phyloP scores from a whole-genome alignment of 805 yeast species.

The Ogataea philodendri region DNA sequence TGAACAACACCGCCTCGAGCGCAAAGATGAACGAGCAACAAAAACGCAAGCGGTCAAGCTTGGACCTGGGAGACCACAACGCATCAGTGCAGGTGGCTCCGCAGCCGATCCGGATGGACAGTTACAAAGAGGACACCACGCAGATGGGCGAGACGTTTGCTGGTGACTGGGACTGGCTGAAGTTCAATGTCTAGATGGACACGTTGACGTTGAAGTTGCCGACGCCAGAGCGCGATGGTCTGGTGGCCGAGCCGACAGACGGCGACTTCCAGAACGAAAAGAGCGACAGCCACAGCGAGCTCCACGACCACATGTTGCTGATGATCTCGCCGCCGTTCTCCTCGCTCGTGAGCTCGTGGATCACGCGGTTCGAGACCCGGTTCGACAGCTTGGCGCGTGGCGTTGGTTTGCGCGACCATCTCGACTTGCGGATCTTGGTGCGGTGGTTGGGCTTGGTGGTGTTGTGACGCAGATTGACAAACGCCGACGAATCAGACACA shows the following conservation, averaged over 20 bases:
- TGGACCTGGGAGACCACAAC: constrained; percentile 7
- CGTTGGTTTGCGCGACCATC: constrained; percentile 32
- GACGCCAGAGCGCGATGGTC: constrained; percentile 10
- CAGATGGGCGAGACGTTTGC: constrained; percentile 36
- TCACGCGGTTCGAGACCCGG: constrained; percentile 22
- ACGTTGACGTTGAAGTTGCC: constrained; percentile 21
- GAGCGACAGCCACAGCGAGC: constrained; percentile 20
- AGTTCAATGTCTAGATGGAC: constrained; percentile 30
- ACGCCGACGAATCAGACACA: constrained; percentile 35
- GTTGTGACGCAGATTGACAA: constrained; percentile 19
- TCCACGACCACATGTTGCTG: constrained; percentile 20
- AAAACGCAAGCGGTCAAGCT: constrained; percentile 12
- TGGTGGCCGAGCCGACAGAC: constrained; percentile 5
- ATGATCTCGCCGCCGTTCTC: constrained; percentile 20
- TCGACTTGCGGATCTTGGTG: constrained; percentile 33
- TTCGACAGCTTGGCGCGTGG: constrained; percentile 27
- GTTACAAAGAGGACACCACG: constrained; percentile 22
- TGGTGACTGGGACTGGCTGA: constrained; percentile 39
- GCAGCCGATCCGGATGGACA: constrained; percentile 4
- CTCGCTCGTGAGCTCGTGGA: constrained; percentile 25
- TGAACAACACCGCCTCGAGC: constrained; percentile 17
- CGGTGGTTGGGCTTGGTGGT: constrained; percentile 24
- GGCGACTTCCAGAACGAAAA: constrained; percentile 21
- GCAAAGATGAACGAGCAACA: constrained; percentile 14
- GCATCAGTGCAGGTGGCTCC: constrained; percentile 4